Percentiles rank a stretch among this genome's conserved stretches.
Evolutionary conservation across 1,284 basidiomycete genomes (phyloP).

Genomic region (Cryptococcus sp.): DNA sequence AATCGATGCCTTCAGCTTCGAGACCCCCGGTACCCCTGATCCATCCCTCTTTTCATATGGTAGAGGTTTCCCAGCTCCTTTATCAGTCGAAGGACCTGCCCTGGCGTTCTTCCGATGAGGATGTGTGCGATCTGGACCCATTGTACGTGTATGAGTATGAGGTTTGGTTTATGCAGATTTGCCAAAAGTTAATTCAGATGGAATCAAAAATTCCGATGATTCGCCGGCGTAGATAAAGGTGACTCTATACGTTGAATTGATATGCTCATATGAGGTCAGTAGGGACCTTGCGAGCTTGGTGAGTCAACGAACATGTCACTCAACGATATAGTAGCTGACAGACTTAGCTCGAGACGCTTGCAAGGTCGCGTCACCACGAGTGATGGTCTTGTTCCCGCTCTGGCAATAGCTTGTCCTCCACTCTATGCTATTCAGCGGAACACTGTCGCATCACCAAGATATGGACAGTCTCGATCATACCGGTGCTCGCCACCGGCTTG

Average conservation of each 20-base stretch:
- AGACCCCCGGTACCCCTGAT: slow-evolving; percentile 39
- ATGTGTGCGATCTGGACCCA: background rate
- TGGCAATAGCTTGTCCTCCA: too few relatives aligned
- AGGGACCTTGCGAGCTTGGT: background rate
- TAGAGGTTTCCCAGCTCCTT: slow-evolving; percentile 6
- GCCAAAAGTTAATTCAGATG: background rate
- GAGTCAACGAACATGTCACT: too few relatives aligned
- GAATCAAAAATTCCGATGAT: background rate
- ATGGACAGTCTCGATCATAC: too few relatives aligned
- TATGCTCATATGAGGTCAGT: background rate
- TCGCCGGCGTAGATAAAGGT: background rate
- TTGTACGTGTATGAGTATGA: too few relatives aligned
- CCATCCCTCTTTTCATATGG: slow-evolving; percentile 28
- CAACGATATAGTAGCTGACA: too few relatives aligned
- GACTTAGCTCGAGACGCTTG: too few relatives aligned
- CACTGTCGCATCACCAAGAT: too few relatives aligned
- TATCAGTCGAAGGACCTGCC: background rate
- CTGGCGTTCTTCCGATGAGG: background rate
- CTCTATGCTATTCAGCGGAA: too few relatives aligned
- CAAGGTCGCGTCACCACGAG: too few relatives aligned
- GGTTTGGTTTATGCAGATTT: background rate
- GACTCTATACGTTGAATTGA: background rate
- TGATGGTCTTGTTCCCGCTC: too few relatives aligned
- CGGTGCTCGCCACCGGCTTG: too few relatives aligned
- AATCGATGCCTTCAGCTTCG: slow-evolving; percentile 70